Percentiles rank a stretch among this genome's conserved stretches.
Conservation (phyloP, 345 rosid species). For the Eucalyptus polybractea region DNA sequence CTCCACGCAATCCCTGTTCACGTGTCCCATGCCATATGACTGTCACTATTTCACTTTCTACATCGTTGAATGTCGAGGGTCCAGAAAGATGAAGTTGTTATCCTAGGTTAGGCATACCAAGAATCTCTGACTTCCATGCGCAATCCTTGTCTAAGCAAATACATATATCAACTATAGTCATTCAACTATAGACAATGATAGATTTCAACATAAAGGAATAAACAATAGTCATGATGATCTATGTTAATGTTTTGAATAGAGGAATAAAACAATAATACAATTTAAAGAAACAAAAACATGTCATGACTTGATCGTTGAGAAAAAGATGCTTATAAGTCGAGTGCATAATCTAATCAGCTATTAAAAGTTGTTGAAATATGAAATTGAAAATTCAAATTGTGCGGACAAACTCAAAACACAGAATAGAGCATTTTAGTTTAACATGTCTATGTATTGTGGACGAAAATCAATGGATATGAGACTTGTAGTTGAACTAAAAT, state of each 20-base stretch:
- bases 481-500: not conserved
- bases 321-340: not conserved
- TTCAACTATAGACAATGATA: not conserved
- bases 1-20: not conserved
- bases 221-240: no score
- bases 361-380: not conserved
- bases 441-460: not conserved
- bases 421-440: not conserved
- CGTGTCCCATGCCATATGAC: not conserved
- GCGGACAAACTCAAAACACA: not conserved
- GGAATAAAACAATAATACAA: not conserved
- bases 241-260: not conserved
- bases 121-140: not conserved
- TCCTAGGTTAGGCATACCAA: not conserved
- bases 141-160: not conserved
- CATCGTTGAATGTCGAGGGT: not conserved
- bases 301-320: not conserved
- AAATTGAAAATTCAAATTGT: not conserved
- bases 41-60: not conserved
- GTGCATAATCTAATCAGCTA: not conserved
- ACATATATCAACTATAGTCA: not conserved
- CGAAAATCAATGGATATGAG: not conserved
- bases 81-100: not conserved
- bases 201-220: no score
- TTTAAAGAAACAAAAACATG: not conserved